A percentile compares a stretch with the other conserved stretches of the same genome.
These are phyloP conservation scores for Lodderomyces pseudojiufengensis DNA, from an alignment of 1,139 yeast genomes.

Conservation along the genomic window DNA sequence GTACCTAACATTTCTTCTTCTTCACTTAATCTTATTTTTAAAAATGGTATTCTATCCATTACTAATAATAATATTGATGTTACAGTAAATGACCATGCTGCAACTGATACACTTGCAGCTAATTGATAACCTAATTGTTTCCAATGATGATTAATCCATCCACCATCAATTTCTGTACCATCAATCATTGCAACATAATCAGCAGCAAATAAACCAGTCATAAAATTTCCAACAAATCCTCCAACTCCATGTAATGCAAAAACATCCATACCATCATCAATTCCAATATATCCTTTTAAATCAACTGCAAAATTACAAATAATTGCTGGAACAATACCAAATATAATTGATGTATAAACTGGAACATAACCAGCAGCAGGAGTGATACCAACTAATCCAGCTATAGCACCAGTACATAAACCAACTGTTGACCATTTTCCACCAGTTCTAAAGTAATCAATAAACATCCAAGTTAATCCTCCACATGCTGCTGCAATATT, in stretches of 20 bases:
- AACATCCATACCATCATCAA: conserved; percentile 95
- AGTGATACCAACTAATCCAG: conserved; percentile 93
- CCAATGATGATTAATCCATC: conserved; percentile 92
- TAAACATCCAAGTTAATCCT: conserved; percentile 86
- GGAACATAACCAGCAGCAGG: conserved; percentile 98
- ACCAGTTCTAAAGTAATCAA: conserved; percentile 86
- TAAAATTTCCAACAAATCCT: conserved; percentile 76
- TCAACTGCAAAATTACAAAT: conserved; percentile 84
- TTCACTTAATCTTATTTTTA: conserved; percentile 78
- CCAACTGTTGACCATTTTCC: conserved; percentile 95
- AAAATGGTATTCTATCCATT: conserved; percentile 79
- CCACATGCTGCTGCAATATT: conserved; percentile 88
- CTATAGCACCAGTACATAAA: conserved; percentile 87
- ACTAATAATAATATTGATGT: conserved; percentile 66
- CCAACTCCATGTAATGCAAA: conserved; percentile 94
- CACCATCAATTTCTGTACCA: conserved; percentile 75
- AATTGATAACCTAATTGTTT: conserved; percentile 90
- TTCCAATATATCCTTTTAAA: conserved; percentile 63
- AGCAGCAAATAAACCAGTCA: conserved; percentile 92
- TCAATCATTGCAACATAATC: conserved; percentile 82
- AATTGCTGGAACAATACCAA: conserved; percentile 76
- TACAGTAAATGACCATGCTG: conserved; percentile 76
- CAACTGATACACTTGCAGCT: conserved; percentile 75
- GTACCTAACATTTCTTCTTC: conserved; percentile 91
- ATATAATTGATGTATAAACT: conserved; percentile 78